Percentiles rank a stretch among this genome's conserved stretches.
phyloP scores from a whole-genome alignment of 1,139 yeast genomes.

The Wickerhamomyces sp. region DNA sequence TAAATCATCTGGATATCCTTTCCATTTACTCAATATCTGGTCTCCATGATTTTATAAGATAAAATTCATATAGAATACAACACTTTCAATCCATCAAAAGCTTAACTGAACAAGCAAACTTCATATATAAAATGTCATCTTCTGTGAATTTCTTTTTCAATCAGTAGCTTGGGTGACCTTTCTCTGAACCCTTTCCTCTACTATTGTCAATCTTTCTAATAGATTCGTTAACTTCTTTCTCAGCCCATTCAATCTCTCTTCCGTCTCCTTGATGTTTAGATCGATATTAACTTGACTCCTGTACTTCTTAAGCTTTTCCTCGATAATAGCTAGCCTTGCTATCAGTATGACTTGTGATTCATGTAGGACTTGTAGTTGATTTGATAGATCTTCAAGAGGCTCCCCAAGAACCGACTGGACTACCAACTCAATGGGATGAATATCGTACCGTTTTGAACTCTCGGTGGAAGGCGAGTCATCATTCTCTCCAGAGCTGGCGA shows the following conservation, averaged over 20 bases:
- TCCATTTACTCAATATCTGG: slow-evolving; percentile 29
- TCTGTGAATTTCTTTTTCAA: neutral
- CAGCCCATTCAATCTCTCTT: slow-evolving; percentile 32
- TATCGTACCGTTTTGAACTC: slow-evolving; percentile 21
- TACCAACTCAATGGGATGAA: slow-evolving; percentile 52
- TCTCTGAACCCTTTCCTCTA: slow-evolving; percentile 28
- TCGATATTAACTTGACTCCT: slow-evolving; percentile 12
- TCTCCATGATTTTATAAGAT: slow-evolving; percentile 4
- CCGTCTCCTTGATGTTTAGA: slow-evolving; percentile 27
- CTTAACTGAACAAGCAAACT: neutral
- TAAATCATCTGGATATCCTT: slow-evolving; percentile 65
- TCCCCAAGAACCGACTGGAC: slow-evolving; percentile 52
- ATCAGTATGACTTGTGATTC: slow-evolving; percentile 53
- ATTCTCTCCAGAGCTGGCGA: neutral
- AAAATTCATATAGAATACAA: slow-evolving; percentile 1
- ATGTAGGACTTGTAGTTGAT: slow-evolving; percentile 46
- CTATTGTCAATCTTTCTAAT: slow-evolving; percentile 30
- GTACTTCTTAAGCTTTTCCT: slow-evolving; percentile 18
- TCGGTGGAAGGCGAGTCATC: neutral
- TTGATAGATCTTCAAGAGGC: slow-evolving; percentile 46
- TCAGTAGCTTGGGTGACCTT: slow-evolving; percentile 1
- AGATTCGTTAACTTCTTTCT: slow-evolving; percentile 33
- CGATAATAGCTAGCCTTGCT: slow-evolving; percentile 36
- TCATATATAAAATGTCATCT: neutral
- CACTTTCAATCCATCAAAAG: slow-evolving; percentile 2